Evolutionary conservation across 2,329 filamentous ascomycete species (phyloP).

Genomic region (Claviceps fusiformis): DNA sequence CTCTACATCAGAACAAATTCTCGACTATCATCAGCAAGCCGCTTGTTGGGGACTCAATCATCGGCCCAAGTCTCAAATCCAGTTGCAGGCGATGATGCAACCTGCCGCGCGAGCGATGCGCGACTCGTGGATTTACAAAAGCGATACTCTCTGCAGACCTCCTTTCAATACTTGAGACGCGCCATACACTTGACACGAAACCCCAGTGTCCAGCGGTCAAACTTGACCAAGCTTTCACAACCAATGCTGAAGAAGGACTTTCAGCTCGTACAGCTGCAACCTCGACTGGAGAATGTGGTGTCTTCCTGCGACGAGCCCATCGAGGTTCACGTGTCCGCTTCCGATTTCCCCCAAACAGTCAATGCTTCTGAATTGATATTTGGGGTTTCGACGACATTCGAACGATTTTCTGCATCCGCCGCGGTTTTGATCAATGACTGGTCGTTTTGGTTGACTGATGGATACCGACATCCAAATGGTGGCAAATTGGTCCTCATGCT

Average conservation of each 20-base stretch:
- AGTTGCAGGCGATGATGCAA: not conserved
- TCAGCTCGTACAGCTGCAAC: slow-evolving; percentile 33
- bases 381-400: slow-evolving; percentile 43
- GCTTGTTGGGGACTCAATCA: not conserved
- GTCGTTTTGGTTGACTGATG: slow-evolving; percentile 45
- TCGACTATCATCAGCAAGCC: not conserved
- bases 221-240: slow-evolving; percentile 34
- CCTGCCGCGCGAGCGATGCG: not conserved
- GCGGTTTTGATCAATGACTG: slow-evolving; percentile 41
- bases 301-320: slow-evolving; percentile 34
- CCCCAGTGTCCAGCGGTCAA: slow-evolving; percentile 32
- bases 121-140: slow-evolving; percentile 7
- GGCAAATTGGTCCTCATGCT: slow-evolving; percentile 40
- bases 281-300: slow-evolving; percentile 15
- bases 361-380: slow-evolving; percentile 44
- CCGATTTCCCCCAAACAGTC: slow-evolving; percentile 29
- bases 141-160: slow-evolving; percentile 31
- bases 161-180: slow-evolving; percentile 41
- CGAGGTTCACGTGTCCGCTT: slow-evolving; percentile 23
- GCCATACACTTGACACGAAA: slow-evolving; percentile 35
- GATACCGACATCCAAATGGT: slow-evolving; percentile 38
- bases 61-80: not conserved
- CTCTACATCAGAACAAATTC: not conserved
- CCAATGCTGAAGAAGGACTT: slow-evolving; percentile 20
- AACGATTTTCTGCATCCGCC: slow-evolving; percentile 33